Conservation (phyloP, 331 rosid species). For the Telfairia occidentalis region DNA sequence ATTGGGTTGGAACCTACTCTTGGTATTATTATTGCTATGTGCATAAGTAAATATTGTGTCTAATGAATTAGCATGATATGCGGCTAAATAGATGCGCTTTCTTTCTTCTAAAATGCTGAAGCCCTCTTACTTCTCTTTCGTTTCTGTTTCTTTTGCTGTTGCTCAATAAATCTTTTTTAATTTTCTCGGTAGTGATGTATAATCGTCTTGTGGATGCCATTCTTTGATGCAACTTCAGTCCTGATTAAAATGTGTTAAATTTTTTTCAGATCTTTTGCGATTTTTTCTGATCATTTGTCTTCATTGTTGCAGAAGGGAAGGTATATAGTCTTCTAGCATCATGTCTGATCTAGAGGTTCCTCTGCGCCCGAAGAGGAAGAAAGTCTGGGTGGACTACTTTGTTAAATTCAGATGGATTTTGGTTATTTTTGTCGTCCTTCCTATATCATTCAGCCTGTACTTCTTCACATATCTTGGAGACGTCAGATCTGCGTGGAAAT, state of each 20-base stretch:
- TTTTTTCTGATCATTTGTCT: not conserved
- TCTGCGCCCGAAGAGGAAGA: slow-evolving; percentile 87
- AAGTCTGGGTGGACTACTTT: slow-evolving; percentile 73
- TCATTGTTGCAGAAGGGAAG: slow-evolving; percentile 8
- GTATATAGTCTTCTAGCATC: slow-evolving; percentile 3
- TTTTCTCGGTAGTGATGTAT: not conserved
- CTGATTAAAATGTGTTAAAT: not conserved
- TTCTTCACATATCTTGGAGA: slow-evolving; percentile 89
- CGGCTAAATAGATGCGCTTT: not conserved
- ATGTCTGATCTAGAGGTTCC: slow-evolving; percentile 92
- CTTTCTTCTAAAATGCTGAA: not conserved
- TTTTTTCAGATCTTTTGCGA: not conserved
- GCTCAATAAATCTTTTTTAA: not conserved
- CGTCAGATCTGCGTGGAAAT: slow-evolving; percentile 71
- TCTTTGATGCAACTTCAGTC: not conserved
- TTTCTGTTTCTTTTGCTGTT: not conserved
- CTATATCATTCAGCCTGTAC: slow-evolving; percentile 74
- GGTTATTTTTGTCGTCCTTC: slow-evolving; percentile 87
- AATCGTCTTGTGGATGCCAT: not conserved
- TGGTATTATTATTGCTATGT: not conserved
- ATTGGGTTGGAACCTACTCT: not conserved
- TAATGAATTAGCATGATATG: not conserved
- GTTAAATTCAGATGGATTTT: slow-evolving; percentile 79
- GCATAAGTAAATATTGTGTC: not conserved
- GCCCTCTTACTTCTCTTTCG: not conserved